Base-by-base conservation (phyloP, 495 filamentous ascomycete species). In the Physcia stellaris region DNA sequence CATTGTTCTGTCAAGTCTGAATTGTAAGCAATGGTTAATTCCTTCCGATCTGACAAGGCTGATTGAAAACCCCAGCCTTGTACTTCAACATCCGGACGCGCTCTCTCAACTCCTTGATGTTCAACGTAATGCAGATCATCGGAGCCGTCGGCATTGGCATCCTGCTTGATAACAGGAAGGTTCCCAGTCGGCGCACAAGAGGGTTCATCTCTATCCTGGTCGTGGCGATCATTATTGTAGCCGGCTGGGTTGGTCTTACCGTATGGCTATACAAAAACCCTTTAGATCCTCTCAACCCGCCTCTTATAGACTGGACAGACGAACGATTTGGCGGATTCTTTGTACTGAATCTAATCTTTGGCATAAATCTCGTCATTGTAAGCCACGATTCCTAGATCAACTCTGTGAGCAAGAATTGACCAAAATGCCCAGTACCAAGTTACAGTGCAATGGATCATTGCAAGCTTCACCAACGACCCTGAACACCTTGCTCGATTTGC, bases 111-210 rank as follows among this genome's bases (percentile, higher is more conserved):
- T 79, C 72, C 52, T 58, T 83, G 24, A 71, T 90, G 13, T 95
- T 94, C 66, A 94, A 83, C 74, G 57, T 77, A 11, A 69, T 77
- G 50, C 87, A 95, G 56, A 94, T 95, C 58, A 55, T 92, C 23
- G 86, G 83, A 28, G 86, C 87, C 13, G 61, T 80, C 36, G 48
- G 79, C 12, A 80, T 88, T 49, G 87, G 86, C 9, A 76, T 73
- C 43, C 67, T 76, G 9, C 67, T 94, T 21, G 87, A 95, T 51
- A 56, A 41, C 21, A 35, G 30, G n/a, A 35, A 22, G n/a, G 35
- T 43, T 9, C 24, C 35, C 15, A 43, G 41, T 19, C 36, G 41
- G 10, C 41, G 41, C 12, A 27, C 41, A 15, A 18, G 41, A 18
- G 41, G 41, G 11, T 15, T 43, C 24, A 16, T 40, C 33, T 29